These are phyloP conservation scores for Kodamaea anthophila DNA, from an alignment of 1,139 yeast species.

Conservation along the genomic window DNA sequence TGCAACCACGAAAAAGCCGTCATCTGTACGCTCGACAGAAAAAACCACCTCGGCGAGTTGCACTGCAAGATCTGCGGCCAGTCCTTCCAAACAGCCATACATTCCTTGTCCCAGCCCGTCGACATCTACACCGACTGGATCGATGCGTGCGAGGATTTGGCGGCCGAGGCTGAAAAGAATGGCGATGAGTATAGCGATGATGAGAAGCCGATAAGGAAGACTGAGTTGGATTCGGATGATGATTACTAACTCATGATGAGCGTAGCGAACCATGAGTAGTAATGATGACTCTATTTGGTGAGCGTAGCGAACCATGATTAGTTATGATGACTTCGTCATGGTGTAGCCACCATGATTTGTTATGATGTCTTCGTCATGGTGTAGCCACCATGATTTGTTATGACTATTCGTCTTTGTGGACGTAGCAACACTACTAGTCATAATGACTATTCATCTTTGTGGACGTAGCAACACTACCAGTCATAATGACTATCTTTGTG, in stretches of 20 bases:
- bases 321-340: too few species aligned
- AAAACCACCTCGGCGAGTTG: conserved; percentile 75
- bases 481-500: too few species aligned
- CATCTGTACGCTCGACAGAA: conserved; percentile 81
- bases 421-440: too few species aligned
- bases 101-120: conserved; percentile 78
- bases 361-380: too few species aligned
- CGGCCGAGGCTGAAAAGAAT: conserved; percentile 47
- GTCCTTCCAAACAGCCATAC: conserved; percentile 83
- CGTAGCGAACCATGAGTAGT: too few species aligned
- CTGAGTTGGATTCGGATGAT: conserved; percentile 13
- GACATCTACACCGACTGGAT: conserved; percentile 98
- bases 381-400: too few species aligned
- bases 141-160: conserved; percentile 96
- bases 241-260: conserved; percentile 6
- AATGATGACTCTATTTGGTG: too few species aligned
- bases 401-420: too few species aligned
- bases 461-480: too few species aligned
- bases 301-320: too few species aligned
- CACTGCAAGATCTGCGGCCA: conserved; percentile 95
- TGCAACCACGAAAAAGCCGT: conserved; percentile 96
- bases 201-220: conserved; percentile 5
- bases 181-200: conserved; percentile 25
- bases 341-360: too few species aligned
- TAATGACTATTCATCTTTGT: too few species aligned